Percentiles rank a stretch among this genome's conserved stretches.
These are phyloP conservation scores for Magnolia changhungtana DNA, from an alignment of 164 flowering plant species.

Conservation along the genomic window DNA sequence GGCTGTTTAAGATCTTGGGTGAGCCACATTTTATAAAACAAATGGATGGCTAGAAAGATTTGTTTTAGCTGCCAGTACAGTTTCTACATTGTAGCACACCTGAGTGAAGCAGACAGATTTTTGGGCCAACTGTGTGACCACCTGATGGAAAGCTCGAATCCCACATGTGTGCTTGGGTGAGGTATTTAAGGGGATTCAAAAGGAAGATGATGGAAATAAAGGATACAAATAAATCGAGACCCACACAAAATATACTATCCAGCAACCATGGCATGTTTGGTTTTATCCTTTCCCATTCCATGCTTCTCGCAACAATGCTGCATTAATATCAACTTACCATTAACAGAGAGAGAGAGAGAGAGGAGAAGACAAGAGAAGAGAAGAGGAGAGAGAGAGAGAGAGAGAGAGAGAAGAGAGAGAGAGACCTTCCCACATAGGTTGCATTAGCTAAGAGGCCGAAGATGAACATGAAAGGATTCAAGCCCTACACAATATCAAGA, in stretches of 20 bases:
- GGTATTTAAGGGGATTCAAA: not conserved
- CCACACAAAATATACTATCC: conserved; percentile 78
- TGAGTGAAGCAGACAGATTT: not conserved
- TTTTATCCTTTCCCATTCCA: conserved; percentile 59
- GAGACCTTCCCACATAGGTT: conserved; percentile 72
- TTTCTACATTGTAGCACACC: too few relatives aligned
- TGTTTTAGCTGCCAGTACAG: too few relatives aligned
- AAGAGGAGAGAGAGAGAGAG: conserved; percentile 9
- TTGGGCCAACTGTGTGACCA: not conserved
- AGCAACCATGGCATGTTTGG: conserved; percentile 93
- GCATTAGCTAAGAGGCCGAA: conserved; percentile 76
- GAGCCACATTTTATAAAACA: too few relatives aligned
- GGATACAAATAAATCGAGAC: conserved; percentile 84
- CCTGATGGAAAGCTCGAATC: not conserved
- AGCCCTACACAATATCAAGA: conserved; percentile 42
- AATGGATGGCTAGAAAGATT: too few relatives aligned
- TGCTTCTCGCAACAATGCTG: conserved; percentile 74
- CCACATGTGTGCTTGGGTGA: not conserved
- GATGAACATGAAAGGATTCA: conserved; percentile 90
- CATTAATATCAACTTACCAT: conserved; percentile 12
- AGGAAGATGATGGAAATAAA: conserved; percentile 3
- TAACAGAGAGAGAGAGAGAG: too few relatives aligned
- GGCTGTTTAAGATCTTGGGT: too few relatives aligned
- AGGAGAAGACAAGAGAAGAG: conserved; percentile 10
- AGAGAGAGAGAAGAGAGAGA: conserved; percentile 14